These are phyloP conservation scores for Gilbertella persicaria DNA, from an alignment of 371 early-diverging fungal genomes.

Conservation along the genomic window DNA sequence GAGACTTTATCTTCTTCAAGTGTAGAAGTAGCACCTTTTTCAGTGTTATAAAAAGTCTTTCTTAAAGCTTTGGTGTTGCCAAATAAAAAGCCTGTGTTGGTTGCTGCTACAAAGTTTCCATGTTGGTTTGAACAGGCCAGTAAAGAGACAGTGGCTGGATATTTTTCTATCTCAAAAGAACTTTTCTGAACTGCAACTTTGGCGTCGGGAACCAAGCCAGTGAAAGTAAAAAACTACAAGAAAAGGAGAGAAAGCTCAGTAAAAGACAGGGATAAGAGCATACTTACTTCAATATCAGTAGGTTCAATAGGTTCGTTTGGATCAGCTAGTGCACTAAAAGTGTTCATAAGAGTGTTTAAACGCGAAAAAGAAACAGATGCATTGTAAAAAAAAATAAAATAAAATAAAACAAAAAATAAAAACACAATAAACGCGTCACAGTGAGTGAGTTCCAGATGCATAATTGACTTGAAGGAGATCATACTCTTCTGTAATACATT, in stretches of 20 bases:
- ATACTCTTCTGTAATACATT: neutral
- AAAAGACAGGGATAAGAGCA: too few species aligned
- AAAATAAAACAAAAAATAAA: conserved; percentile 19
- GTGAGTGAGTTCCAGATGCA: neutral
- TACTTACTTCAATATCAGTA: conserved; percentile 20
- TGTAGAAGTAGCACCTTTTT: conserved; percentile 21
- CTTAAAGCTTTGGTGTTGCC: conserved; percentile 34
- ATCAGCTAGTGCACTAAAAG: conserved; percentile 15
- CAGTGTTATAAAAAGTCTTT: conserved; percentile 23
- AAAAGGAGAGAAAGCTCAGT: neutral
- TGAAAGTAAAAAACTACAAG: conserved; percentile 40
- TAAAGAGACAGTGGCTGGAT: conserved; percentile 37
- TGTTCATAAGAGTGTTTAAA: conserved; percentile 14
- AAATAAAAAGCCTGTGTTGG: conserved; percentile 37
- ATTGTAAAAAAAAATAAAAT: neutral
- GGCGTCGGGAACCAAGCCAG: conserved; percentile 42
- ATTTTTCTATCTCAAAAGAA: conserved; percentile 25
- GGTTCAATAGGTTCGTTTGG: conserved; percentile 21
- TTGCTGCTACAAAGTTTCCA: conserved; percentile 45
- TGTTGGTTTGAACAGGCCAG: conserved; percentile 37
- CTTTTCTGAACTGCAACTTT: conserved; percentile 38
- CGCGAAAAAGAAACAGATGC: conserved; percentile 1
- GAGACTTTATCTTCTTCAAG: conserved; percentile 20
- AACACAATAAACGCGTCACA: conserved; percentile 7
- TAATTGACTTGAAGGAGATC: neutral